Conservation (phyloP, 2,329 filamentous ascomycete species). For the Teratosphaeria nubilosa region DNA sequence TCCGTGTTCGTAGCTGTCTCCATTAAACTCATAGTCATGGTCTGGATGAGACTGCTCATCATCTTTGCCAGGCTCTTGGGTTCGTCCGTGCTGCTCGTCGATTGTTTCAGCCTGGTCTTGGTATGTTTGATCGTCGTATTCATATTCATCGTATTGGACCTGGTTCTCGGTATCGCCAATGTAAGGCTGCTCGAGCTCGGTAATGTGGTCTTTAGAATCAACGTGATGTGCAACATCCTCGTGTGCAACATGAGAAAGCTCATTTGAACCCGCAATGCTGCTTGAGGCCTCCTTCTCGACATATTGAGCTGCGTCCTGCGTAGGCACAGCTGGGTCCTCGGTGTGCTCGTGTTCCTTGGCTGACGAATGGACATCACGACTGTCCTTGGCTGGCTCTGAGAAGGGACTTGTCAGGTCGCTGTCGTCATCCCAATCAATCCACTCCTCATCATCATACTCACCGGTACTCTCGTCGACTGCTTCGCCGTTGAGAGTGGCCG, state of each 20-base stretch:
- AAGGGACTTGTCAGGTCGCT: slow-evolving; percentile 14
- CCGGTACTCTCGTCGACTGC: slow-evolving; percentile 13
- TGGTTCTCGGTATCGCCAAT: background rate
- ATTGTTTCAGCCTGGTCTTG: slow-evolving; percentile 4
- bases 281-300: background rate
- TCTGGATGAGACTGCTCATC: slow-evolving; percentile 11
- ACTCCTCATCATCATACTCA: slow-evolving; percentile 17
- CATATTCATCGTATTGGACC: slow-evolving; percentile 1
- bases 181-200: background rate
- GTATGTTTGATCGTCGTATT: slow-evolving; percentile 4
- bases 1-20: slow-evolving; percentile 10
- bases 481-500: slow-evolving; percentile 15
- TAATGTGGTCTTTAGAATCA: background rate
- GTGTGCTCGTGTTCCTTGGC: background rate
- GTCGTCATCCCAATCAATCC: slow-evolving; percentile 18
- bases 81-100: slow-evolving; percentile 5
- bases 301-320: background rate
- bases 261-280: background rate
- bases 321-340: background rate
- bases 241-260: background rate
- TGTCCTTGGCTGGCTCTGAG: slow-evolving; percentile 11
- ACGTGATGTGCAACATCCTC: background rate
- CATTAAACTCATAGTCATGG: slow-evolving; percentile 10
- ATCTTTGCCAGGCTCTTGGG: slow-evolving; percentile 7
- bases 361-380: background rate